Base-by-base conservation (phyloP, 2,329 filamentous ascomycete genomes). In the Fusarium coffeatum region DNA sequence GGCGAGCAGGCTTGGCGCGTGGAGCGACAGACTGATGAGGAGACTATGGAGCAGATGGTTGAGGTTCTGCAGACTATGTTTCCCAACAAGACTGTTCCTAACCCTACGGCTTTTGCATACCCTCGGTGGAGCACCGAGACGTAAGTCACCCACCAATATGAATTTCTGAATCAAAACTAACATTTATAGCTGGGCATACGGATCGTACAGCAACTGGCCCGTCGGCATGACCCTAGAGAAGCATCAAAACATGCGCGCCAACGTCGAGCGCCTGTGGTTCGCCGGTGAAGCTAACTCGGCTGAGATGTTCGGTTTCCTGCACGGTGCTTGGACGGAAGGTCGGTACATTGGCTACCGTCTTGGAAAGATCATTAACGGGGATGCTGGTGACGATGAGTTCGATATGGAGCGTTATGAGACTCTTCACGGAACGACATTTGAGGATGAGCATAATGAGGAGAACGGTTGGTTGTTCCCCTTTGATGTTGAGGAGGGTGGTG, bases 151-250 rank as follows among this genome's bases (percentile, higher is more conserved):
- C 13, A 11, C 12, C 0, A 2, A 1, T 12, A 7, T 18, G 2
- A 7, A 0, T 4, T 3, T 18, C 5, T 6, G 18, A 3, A 1
- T 11, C 3, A 57, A n/a, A n/a, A 27, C 66, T 46, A 30, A 58
- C 8, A 5, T 13, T 41, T 3, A 4, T 6, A 75, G 73, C 2
- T 85, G 83, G 83, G 76, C 83, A 0, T 87, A 85, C 56, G 90
- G 90, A 6, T 89, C 85, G 23, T 92, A 90, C 78, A 89, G 87
- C 40, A 91, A 91, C 75, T 92, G 89, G 90, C 90, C 90, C 0
- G 79, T 85, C 0, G 87, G 87, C 1, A 88, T 88, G 45, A 89
- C 87, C 0, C 80, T 92, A 0, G 86, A 91, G 72, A 87, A 84
- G 80, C 90, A 92, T 69, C 86, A 92, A 74, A 92, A 92, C 68